These are phyloP conservation scores for Sclerotinia subarctica DNA, from an alignment of 2,329 filamentous ascomycete species.

Conservation along the genomic window DNA sequence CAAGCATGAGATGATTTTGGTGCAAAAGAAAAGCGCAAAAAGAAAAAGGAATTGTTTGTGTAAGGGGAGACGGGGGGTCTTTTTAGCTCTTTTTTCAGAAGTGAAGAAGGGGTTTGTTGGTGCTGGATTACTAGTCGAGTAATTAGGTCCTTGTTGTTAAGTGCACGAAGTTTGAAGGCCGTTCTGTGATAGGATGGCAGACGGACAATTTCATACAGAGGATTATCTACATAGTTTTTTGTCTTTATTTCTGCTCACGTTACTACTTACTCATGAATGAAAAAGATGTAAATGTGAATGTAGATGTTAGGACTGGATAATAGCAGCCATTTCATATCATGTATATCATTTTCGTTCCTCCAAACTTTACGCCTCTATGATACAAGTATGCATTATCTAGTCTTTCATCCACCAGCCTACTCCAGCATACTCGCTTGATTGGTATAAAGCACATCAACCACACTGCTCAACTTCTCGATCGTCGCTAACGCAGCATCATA, in stretches of 20 bases:
- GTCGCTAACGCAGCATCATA: conserved; percentile 94
- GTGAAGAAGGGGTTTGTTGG: not conserved
- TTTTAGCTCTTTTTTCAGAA: not conserved
- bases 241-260: not conserved
- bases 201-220: not conserved
- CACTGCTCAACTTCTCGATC: conserved; percentile 94
- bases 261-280: not conserved
- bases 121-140: not conserved
- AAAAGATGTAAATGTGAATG: not conserved
- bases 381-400: conserved; percentile 31
- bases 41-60: not conserved
- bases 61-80: not conserved
- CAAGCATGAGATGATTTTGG: not conserved
- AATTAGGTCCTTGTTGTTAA: not conserved
- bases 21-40: not conserved
- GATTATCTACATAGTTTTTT: not conserved
- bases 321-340: conserved; percentile 15
- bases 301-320: no score
- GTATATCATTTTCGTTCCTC: conserved; percentile 13
- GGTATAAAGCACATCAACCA: conserved; percentile 95
- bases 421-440: conserved; percentile 96
- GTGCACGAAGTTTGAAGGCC: not conserved
- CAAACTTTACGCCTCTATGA: conserved; percentile 32
- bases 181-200: not conserved
- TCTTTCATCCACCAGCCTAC: conserved; percentile 46